Evolutionary conservation across 192 early-diverging fungal species (phyloP), one percentile per base, ranked within the genome.

Genomic region (Backusella tuberculispora): DNA sequence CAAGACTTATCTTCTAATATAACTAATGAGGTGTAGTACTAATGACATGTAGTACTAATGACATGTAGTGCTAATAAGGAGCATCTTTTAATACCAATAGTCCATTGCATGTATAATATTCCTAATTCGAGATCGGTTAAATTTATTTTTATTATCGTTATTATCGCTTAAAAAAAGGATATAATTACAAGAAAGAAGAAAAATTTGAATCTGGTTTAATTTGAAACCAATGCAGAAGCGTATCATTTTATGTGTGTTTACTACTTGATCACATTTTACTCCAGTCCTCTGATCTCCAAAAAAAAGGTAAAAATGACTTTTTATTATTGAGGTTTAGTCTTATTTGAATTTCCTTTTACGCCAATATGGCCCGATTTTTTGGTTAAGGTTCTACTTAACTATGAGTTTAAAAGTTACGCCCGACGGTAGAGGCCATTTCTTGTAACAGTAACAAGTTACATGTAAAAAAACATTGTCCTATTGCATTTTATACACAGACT

Each of bases 171-270:
- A 17, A 50, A 1, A 17, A 50, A 7, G 50, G n/a, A 34, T 34
- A 34, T 34, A 34, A 34, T 34, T 34, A 34, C 29, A 34, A 1
- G 48, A 21, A 10, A 56, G 24, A 24, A 24, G 9, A 26, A 56
- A 56, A 21, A 8, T 24, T 10, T 12, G 53, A 24, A 26, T 60
- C 24, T 26, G 26, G 53, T 60, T 26, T 60, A 60, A 60, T 60
- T 60, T 60, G 53, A 60, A 60, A 60, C 26, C 9, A 60, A 24
- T 26, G 53, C 53, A 60, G 53, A 60, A 24, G n/a, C 53, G 26
- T 24, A 21, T 56, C n/a, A 56, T 24, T 50, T 48, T 48, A 17
- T 50, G 19, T 60, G 21, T 60, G 4, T 60, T 34, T 34, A 1
- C 29, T 34, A 34, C 29, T 34, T 60, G 53, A 24, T 60, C 53